Evolutionary conservation across 495 filamentous ascomycete species (phyloP).

Genomic region (Aspergillus ellipticus): DNA sequence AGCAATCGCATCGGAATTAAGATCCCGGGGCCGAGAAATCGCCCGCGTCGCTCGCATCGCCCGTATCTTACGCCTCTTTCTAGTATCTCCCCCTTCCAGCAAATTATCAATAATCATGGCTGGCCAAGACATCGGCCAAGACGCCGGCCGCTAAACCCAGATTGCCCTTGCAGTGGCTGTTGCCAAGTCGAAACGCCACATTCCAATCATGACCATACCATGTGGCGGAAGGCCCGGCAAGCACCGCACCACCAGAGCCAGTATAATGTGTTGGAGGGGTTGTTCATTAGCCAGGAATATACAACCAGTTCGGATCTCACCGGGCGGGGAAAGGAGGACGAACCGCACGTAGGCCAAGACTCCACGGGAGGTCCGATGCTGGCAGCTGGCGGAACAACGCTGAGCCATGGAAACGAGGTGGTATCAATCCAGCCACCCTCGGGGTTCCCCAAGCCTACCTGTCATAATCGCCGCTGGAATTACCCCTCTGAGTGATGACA

Average conservation of each 20-base stretch:
- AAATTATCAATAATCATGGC: no score
- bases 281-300: background rate
- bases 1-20: no score
- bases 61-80: no score
- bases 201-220: background rate
- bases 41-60: no score
- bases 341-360: background rate
- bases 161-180: background rate
- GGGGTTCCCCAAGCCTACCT: background rate
- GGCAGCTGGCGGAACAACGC: background rate
- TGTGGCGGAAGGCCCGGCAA: background rate
- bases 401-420: background rate
- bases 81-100: no score
- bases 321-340: background rate
- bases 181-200: background rate
- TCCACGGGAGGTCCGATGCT: background rate
- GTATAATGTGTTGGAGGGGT: no score
- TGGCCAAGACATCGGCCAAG: no score
- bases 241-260: no score
- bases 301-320: background rate
- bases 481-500: conserved; percentile 5
- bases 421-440: background rate
- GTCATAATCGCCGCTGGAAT: background rate
- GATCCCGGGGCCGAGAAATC: no score
- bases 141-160: background rate